phyloP scores from a whole-genome alignment of 1,284 basidiomycete genomes.

The Tylopilus sp. region DNA sequence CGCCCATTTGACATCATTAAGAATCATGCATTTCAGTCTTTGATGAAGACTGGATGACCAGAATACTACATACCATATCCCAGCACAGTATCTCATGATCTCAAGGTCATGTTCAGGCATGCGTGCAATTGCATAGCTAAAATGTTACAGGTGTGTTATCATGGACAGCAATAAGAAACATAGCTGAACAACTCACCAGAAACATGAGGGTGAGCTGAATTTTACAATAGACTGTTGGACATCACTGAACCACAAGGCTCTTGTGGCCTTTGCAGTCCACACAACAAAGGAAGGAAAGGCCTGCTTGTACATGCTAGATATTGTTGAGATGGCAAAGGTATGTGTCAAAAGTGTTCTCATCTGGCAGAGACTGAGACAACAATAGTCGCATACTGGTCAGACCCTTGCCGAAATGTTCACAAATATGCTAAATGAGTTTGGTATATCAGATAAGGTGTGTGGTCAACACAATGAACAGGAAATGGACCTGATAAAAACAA shows the following conservation, averaged over 20 bases:
- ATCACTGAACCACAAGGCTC: background rate
- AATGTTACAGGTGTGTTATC: background rate
- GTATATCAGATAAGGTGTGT: too few relatives aligned
- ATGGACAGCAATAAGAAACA: background rate
- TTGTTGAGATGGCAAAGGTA: background rate
- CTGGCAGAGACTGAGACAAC: too few relatives aligned
- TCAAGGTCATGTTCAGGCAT: conserved; percentile 3
- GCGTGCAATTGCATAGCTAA: conserved; percentile 4
- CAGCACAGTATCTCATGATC: conserved; percentile 1
- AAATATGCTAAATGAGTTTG: too few relatives aligned
- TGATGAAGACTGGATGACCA: conserved; percentile 15
- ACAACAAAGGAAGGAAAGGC: background rate
- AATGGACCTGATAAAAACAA: too few relatives aligned
- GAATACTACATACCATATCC: conserved; percentile 20
- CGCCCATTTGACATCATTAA: conserved; percentile 20
- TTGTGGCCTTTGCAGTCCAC: background rate
- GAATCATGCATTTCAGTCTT: conserved; percentile 17
- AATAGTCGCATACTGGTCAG: too few relatives aligned
- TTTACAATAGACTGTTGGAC: background rate
- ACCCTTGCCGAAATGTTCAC: too few relatives aligned
- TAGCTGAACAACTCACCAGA: background rate
- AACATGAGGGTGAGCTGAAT: background rate
- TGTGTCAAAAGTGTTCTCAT: background rate
- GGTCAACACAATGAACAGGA: too few relatives aligned
- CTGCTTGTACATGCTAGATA: background rate